Evolutionary conservation across 352 stramenopile species (phyloP).

Genomic region (Pythium phragmitis): DNA sequence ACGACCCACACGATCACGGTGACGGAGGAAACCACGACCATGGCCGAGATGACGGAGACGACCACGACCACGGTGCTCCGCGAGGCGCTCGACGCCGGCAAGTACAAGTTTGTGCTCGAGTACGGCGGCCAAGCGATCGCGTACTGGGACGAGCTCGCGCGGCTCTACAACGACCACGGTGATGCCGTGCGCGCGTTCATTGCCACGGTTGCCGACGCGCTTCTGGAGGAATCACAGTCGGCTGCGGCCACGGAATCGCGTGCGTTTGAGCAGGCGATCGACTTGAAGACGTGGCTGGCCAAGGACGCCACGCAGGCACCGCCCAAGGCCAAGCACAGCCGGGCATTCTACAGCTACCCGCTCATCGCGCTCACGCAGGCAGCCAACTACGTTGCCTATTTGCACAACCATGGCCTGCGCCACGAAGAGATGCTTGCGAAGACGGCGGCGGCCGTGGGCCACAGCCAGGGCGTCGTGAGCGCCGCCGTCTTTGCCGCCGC

Average conservation of each 20-base stretch:
- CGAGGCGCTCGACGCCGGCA: conserved; percentile 23
- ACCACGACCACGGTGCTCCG: conserved; percentile 30
- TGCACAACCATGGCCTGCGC: conserved; percentile 43
- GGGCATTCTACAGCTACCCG: conserved; percentile 75
- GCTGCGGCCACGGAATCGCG: conserved; percentile 39
- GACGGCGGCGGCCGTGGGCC: conserved; percentile 47
- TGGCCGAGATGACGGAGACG: conserved; percentile 7
- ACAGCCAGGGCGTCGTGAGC: conserved; percentile 81
- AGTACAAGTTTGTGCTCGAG: conserved; percentile 42
- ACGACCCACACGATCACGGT: conserved; percentile 1
- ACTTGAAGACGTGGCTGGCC: conserved; percentile 55
- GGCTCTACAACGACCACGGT: conserved; percentile 42
- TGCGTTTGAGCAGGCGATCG: conserved; percentile 47
- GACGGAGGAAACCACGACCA: not conserved
- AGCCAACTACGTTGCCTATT: conserved; percentile 74
- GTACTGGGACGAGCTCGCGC: conserved; percentile 65
- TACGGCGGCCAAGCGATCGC: conserved; percentile 70
- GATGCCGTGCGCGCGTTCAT: conserved; percentile 44
- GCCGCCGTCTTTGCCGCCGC: conserved; percentile 65
- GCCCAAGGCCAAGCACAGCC: conserved; percentile 27
- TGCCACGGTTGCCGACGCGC: conserved; percentile 38
- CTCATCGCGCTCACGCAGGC: conserved; percentile 75
- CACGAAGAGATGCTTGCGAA: conserved; percentile 61
- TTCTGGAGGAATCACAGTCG: conserved; percentile 50
- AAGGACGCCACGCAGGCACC: conserved; percentile 8